A percentile compares a stretch with the other conserved stretches of the same genome.
These are phyloP conservation scores for Neoarthrinium moseri DNA, from an alignment of 2,329 filamentous ascomycete species.

Conservation along the genomic window DNA sequence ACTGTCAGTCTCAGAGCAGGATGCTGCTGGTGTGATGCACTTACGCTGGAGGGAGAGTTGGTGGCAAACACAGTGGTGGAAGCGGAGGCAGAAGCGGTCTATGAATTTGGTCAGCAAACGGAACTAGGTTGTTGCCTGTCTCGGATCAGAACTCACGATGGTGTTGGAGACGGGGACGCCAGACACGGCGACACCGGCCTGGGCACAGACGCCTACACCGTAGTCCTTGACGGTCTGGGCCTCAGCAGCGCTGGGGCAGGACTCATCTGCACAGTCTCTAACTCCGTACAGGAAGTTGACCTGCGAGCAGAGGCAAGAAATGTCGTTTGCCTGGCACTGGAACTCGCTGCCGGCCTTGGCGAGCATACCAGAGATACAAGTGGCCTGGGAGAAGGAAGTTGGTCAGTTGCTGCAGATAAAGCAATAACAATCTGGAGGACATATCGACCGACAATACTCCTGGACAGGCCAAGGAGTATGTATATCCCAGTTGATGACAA, in stretches of 20 bases:
- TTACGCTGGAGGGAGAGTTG: conserved; percentile 3
- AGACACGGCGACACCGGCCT: background rate
- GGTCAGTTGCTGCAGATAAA: conserved; percentile 4
- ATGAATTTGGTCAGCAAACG: conserved; percentile 4
- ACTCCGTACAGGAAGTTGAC: conserved; percentile 38
- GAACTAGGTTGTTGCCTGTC: background rate
- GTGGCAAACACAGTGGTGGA: conserved; percentile 16
- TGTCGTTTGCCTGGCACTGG: conserved; percentile 38
- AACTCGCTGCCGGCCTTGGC: conserved; percentile 38
- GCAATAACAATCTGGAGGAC: too few species aligned
- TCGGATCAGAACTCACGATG: conserved; percentile 1
- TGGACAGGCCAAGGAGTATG: too few species aligned
- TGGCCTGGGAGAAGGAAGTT: conserved; percentile 33
- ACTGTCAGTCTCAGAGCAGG: background rate
- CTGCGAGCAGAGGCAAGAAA: conserved; percentile 41
- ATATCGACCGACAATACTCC: conserved; percentile 14
- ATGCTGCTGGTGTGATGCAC: too few species aligned
- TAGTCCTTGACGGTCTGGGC: conserved; percentile 23
- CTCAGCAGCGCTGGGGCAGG: conserved; percentile 16
- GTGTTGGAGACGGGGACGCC: conserved; percentile 5
- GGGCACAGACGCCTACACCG: conserved; percentile 25
- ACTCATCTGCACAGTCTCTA: conserved; percentile 27
- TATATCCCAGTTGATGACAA: too few species aligned
- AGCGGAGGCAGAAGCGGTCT: conserved; percentile 10
- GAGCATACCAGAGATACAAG: conserved; percentile 53